Conservation (phyloP, 1,284 basidiomycete species). For the Cystobasidiaceae sp. region DNA sequence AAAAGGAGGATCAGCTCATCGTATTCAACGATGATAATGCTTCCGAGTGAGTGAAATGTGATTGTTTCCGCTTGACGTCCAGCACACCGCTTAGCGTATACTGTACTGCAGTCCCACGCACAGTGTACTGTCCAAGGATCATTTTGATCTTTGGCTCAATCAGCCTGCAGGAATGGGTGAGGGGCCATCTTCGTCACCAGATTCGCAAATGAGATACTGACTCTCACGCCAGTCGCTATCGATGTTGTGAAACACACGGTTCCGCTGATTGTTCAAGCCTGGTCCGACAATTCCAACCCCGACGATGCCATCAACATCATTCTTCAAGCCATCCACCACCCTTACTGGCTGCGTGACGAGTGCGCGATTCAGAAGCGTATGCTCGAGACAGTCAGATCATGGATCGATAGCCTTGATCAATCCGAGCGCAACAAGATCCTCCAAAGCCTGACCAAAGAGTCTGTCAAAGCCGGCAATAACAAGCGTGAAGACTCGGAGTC, state of each 20-base stretch:
- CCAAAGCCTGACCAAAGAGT: slow-evolving; percentile 24
- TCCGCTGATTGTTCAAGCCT: slow-evolving; percentile 62
- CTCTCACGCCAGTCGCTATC: slow-evolving; percentile 41
- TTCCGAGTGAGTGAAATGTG: slow-evolving; percentile 18
- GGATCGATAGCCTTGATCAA: slow-evolving; percentile 9
- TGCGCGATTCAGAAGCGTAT: slow-evolving; percentile 73
- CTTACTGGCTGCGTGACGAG: slow-evolving; percentile 60
- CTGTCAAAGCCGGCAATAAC: slow-evolving; percentile 22
- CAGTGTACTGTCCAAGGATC: slow-evolving; percentile 42
- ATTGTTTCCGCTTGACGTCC: background rate
- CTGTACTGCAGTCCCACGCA: slow-evolving; percentile 29
- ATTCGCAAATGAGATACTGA: background rate
- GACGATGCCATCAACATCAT: slow-evolving; percentile 44
- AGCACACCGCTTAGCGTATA: background rate
- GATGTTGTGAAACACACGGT: slow-evolving; percentile 57
- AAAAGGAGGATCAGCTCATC: slow-evolving; percentile 21
- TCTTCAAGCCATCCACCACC: slow-evolving; percentile 76
- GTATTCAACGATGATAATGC: slow-evolving; percentile 28
- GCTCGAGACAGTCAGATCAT: slow-evolving; percentile 43
- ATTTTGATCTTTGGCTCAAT: slow-evolving; percentile 41
- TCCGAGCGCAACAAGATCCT: background rate
- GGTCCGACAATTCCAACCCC: background rate
- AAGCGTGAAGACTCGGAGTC: slow-evolving; percentile 26
- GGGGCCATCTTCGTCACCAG: background rate
- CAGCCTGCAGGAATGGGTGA: slow-evolving; percentile 37